Base-by-base conservation (phyloP, 345 rosid species). In the Gynandropsis gynandra region DNA sequence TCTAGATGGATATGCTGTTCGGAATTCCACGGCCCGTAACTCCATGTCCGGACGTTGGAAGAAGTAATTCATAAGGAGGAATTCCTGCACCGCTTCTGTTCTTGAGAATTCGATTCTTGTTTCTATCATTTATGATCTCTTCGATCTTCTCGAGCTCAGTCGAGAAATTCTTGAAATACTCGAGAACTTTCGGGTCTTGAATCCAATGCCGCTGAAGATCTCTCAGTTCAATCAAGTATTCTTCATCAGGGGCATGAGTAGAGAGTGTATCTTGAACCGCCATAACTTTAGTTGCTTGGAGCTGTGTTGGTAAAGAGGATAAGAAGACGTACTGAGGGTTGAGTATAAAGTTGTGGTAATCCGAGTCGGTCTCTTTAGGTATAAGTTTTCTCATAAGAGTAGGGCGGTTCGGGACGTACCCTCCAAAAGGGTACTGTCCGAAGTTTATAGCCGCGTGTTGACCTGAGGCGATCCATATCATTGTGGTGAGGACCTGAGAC, bases 261-360 rank as follows among this genome's bases (percentile, higher is more conserved):
- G 96, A 90, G 33, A 90, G 72, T 0, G 96, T 80, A 56, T 90
- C 82, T 63, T 90, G 98, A 8, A 80, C 96, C 0, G 98, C 98
- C 98, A 90, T 90, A 50, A 90, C 83, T 77, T 90, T 90, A 3
- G 95, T 84, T 16, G 96, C 92, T 71, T 90, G 98, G 39, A 90
- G 95, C 53, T 84, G 71, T 61, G 96, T 81, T 0, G 98, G 85
- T 63, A 90, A 56, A 5, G 95, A 76, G 12, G 81, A 66, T 14
- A 87, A 58, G 61, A 90, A 87, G 18, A 70, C 66, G 13, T 9
- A 62, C 47, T 83, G 95, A n/a, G 98, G 98, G 61, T 76, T 79
- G 19, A 58, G 37, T 31, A 87, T 74, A 58, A 90, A 76, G 54
- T 74, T 77, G 21, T 80, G 82, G 21, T 76, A 84, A 15, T 80